A percentile compares a stretch with the other conserved stretches of the same genome.
Conservation (phyloP, 805 yeast species). For the Ogataea pini region DNA sequence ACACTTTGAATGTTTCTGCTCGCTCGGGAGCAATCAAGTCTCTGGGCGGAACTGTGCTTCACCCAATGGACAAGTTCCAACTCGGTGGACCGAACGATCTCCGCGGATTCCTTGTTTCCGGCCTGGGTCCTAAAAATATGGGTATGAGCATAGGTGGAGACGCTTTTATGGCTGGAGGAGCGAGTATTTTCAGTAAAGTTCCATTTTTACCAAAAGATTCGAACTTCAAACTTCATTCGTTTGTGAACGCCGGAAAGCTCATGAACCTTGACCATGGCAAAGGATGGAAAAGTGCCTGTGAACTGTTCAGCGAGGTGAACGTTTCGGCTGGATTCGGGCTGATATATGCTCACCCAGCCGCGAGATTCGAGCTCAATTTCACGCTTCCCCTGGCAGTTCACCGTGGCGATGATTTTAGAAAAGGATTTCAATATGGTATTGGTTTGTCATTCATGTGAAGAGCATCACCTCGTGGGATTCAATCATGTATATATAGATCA, state of each 20-base stretch:
- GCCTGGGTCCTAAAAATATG: constrained; percentile 55
- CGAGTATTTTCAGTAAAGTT: constrained; percentile 43
- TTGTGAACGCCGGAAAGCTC: constrained; percentile 50
- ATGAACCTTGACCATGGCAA: constrained; percentile 28
- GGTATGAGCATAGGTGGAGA: constrained; percentile 56
- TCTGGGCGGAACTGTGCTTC: constrained; percentile 25
- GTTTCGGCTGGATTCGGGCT: constrained; percentile 50
- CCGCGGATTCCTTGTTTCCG: constrained; percentile 51
- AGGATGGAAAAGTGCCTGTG: constrained; percentile 2
- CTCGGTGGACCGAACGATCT: constrained; percentile 64
- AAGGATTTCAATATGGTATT: constrained; percentile 60
- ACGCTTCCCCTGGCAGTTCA: constrained; percentile 49
- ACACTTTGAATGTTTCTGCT: constrained; percentile 27
- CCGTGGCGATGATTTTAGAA: constrained; percentile 47
- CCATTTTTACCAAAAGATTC: constrained; percentile 45
- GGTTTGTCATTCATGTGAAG: constrained; percentile 55
- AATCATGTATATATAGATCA: constrained; percentile 6
- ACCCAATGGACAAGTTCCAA: constrained; percentile 53
- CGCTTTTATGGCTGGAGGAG: constrained; percentile 46
- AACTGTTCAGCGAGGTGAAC: constrained; percentile 32
- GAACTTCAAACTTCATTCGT: constrained; percentile 49
- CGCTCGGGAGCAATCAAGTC: constrained; percentile 31
- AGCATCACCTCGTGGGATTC: not conserved
- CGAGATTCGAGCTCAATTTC: constrained; percentile 58
- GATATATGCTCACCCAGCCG: constrained; percentile 56